Percentiles rank a stretch among this genome's conserved stretches.
phyloP scores from a whole-genome alignment of 257 asterid genomes.

The Penstemon newberryi region DNA sequence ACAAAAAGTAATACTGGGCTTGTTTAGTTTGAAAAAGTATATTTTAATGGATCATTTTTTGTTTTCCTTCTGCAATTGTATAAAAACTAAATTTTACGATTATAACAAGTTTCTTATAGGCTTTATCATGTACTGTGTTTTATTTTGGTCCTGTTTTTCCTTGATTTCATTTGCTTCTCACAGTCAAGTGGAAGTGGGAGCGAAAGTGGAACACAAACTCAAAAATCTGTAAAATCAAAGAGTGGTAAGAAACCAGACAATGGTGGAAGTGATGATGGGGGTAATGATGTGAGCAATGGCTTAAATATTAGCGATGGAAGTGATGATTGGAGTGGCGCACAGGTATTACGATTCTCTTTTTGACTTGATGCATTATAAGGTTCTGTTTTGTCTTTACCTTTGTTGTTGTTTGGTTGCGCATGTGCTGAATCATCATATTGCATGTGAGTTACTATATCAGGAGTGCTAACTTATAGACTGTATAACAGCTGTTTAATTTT shows the following conservation, averaged over 20 bases:
- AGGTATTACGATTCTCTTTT: slow-evolving; percentile 42
- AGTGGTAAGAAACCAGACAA: slow-evolving; percentile 47
- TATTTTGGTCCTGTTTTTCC: slow-evolving; percentile 15
- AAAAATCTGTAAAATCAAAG: slow-evolving; percentile 65
- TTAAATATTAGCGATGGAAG: slow-evolving; percentile 56
- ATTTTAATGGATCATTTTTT: neutral
- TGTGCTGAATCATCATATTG: neutral
- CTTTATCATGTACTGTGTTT: slow-evolving; percentile 5
- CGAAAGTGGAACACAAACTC: slow-evolving; percentile 76
- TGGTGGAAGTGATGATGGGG: slow-evolving; percentile 54
- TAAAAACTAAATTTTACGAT: neutral
- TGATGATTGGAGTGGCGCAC: slow-evolving; percentile 78
- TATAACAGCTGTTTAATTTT: neutral
- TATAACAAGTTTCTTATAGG: neutral
- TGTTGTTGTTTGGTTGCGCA: neutral
- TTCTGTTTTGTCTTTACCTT: slow-evolving; percentile 5
- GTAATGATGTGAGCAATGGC: slow-evolving; percentile 51
- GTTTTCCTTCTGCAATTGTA: neutral
- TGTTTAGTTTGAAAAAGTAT: slow-evolving; percentile 1
- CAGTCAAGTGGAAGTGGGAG: slow-evolving; percentile 98
- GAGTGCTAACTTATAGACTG: neutral
- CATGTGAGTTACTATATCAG: slow-evolving; percentile 8
- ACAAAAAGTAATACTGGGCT: neutral
- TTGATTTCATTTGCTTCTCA: slow-evolving; percentile 35
- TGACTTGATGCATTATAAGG: neutral